Evolutionary conservation across 345 rosid species (phyloP).

Genomic region (Linum lewisii): DNA sequence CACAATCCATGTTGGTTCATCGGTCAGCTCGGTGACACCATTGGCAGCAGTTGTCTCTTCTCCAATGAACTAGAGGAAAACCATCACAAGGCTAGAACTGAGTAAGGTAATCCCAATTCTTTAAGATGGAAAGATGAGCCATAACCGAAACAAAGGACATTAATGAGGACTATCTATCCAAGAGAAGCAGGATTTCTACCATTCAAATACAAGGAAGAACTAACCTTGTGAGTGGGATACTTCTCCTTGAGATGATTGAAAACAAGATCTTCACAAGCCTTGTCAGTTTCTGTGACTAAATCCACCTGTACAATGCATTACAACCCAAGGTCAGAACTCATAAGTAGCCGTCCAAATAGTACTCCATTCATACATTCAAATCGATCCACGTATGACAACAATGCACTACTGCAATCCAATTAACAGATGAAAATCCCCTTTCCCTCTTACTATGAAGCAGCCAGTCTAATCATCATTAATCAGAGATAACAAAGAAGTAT

Average conservation of each 20-base stretch:
- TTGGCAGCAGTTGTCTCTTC: constrained; percentile 91
- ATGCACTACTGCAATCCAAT: not conserved
- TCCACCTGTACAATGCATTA: constrained; percentile 48
- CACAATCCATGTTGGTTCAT: constrained; percentile 96
- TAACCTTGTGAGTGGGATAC: constrained; percentile 69
- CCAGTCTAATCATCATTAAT: not conserved
- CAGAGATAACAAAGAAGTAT: not conserved
- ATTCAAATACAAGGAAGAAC: not conserved
- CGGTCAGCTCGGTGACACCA: constrained; percentile 68
- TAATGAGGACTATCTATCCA: not conserved
- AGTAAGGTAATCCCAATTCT: not conserved
- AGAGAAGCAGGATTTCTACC: not conserved
- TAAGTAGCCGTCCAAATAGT: not conserved
- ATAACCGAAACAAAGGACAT: not conserved
- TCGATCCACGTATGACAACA: not conserved
- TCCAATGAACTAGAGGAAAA: constrained; percentile 63
- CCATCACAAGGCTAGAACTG: constrained; percentile 1
- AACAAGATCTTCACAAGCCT: constrained; percentile 86
- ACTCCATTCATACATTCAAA: no score
- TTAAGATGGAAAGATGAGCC: constrained; percentile 1
- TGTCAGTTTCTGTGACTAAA: constrained; percentile 95
- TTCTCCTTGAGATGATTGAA: constrained; percentile 64
- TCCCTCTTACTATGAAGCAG: no score
- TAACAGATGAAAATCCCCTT: no score
- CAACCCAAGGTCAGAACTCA: not conserved